Base-by-base conservation (phyloP, 441 rosid species). In the Omphalea diandra region DNA sequence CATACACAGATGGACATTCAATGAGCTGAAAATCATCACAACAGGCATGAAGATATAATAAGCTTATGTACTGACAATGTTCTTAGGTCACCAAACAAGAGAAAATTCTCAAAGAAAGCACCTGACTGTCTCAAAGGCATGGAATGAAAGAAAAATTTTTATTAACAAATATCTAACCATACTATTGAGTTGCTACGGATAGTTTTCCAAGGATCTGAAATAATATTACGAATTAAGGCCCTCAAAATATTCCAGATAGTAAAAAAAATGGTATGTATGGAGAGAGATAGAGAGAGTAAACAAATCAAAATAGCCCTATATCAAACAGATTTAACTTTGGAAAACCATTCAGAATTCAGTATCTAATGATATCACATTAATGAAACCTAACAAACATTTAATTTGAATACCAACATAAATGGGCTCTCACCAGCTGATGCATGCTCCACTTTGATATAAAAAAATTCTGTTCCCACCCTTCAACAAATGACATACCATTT, bases 371-470 rank as follows among this genome's bases (percentile, higher is more conserved):
- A 27, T n/a, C 33, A 15, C 9, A 46, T 38, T 50, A 62, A 32
- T 8, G 33, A 65, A 56, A 53, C 29, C 47, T n/a, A 57, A 10
- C 33, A 75, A 60, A 71, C 22, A 54, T 14, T 2, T 14, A 58
- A 70, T 68, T 29, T 54, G 50, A 74, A 69, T 52, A 63, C 61
- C 7, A 26, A 55, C 53, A 27, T 67, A 38, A 27, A 40, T 20
- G 43, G 52, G 31, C 50, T 29, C 82, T 58, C 81, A 92, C 98
- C 96, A 94, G 80, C 73, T 90, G 99, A 83, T 94, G 99, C 99
- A 94, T 90, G 84, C 94, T 94, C 98, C 99, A 94, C 64, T 92
- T 94, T 40, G 99, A 94, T 76, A 94, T 89, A 79, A 94, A 94
- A 72, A 94, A 88, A 68, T 92, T 94, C 72, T 92, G 98, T 44